Conservation (phyloP, 257 asterid species). For the Solanum rostratum region DNA sequence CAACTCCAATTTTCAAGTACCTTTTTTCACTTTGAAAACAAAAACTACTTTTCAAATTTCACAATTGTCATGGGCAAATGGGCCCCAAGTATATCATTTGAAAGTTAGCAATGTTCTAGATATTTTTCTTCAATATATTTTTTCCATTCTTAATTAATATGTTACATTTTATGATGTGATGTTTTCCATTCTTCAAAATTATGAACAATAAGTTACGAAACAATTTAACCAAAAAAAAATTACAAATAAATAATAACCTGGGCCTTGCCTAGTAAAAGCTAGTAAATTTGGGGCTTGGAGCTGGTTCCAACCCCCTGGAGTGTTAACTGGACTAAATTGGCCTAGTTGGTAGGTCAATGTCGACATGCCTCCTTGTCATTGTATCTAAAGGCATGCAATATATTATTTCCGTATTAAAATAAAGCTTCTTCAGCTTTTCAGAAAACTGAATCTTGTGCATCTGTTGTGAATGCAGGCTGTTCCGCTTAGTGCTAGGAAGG, state of each 20-base stretch:
- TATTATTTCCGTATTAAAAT: not conserved
- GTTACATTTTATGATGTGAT: not conserved
- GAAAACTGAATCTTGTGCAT: not conserved
- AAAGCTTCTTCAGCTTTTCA: not conserved
- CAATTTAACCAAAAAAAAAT: not conserved
- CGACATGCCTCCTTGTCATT: not conserved
- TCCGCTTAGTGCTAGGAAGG: slow-evolving; percentile 80
- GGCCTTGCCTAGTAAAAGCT: not conserved
- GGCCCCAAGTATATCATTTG: not conserved
- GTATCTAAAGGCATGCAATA: not conserved
- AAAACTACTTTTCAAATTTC: too few relatives aligned
- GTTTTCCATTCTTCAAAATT: not conserved
- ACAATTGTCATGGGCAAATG: too few relatives aligned
- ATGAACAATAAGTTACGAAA: not conserved
- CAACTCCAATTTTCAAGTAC: too few relatives aligned
- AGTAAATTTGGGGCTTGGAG: not conserved
- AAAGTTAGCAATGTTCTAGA: not conserved
- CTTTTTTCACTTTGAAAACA: too few relatives aligned
- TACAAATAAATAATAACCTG: not conserved
- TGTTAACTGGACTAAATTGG: not conserved
- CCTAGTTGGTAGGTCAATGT: not conserved
- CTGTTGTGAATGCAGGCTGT: slow-evolving; percentile 53
- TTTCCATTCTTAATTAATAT: not conserved
- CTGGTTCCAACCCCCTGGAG: not conserved
- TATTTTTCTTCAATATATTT: not conserved